These are phyloP conservation scores for Metschnikowia continentalis DNA, from an alignment of 805 yeast genomes.

Conservation along the genomic window DNA sequence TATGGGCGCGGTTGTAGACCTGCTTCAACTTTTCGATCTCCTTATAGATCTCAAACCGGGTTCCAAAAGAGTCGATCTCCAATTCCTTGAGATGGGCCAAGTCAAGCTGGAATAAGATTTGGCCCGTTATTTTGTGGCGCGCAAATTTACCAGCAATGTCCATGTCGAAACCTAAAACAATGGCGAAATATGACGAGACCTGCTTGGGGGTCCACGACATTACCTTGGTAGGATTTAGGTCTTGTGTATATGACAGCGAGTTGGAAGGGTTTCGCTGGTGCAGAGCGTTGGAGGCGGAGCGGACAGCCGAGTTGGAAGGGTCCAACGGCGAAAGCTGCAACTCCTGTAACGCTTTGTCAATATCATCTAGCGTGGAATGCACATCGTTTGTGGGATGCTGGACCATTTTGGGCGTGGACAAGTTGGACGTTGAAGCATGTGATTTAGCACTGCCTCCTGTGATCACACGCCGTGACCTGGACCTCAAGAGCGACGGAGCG, in stretches of 20 bases:
- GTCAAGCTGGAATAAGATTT: conserved; percentile 80
- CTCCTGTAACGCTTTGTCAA: conserved; percentile 69
- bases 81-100: conserved; percentile 83
- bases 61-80: conserved; percentile 90
- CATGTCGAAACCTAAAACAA: conserved; percentile 66
- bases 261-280: conserved; percentile 5
- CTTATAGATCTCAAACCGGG: conserved; percentile 86
- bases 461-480: conserved; percentile 53
- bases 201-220: conserved; percentile 79
- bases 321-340: conserved; percentile 31
- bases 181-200: conserved; percentile 71
- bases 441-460: conserved; percentile 11
- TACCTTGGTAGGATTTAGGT: conserved; percentile 47
- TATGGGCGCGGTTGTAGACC: conserved; percentile 12
- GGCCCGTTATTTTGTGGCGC: conserved; percentile 85
- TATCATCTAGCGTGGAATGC: conserved; percentile 51
- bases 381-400: conserved; percentile 6
- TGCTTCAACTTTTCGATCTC: conserved; percentile 70
- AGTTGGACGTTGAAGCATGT: conserved; percentile 7
- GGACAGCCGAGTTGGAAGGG: conserved; percentile 8
- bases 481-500: conserved; percentile 31
- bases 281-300: background rate
- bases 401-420: conserved; percentile 4
- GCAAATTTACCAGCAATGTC: conserved; percentile 76
- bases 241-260: conserved; percentile 17